These are phyloP conservation scores for Calonectria henricotiae DNA, from an alignment of 2,329 filamentous ascomycete genomes.

Conservation along the genomic window DNA sequence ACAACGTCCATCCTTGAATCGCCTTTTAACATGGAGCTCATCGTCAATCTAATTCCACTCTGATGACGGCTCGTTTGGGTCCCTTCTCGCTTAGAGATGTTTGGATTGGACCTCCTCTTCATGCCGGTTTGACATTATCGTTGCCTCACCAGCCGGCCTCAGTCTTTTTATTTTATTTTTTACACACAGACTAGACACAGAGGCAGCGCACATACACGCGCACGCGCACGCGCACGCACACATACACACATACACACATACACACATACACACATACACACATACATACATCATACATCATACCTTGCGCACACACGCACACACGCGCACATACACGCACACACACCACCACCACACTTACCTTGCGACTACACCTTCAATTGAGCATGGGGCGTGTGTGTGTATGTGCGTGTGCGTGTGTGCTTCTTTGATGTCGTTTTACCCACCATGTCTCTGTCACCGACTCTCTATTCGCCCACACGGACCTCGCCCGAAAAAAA, in stretches of 20 bases:
- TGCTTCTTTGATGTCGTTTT: conserved; percentile 48
- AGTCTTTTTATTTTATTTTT: conserved; percentile 10
- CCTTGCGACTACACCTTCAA: conserved; percentile 2
- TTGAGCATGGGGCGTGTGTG: conserved; percentile 32
- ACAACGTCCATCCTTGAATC: conserved; percentile 16
- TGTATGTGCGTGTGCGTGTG: conserved; percentile 45
- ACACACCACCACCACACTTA: not conserved
- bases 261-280: conserved; percentile 21
- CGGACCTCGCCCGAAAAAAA: conserved; percentile 15
- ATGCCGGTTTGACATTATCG: not conserved
- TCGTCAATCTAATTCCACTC: conserved; percentile 16
- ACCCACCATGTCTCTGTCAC: conserved; percentile 52
- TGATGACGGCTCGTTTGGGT: not conserved
- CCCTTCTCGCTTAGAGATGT: not conserved
- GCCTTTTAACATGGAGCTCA: not conserved
- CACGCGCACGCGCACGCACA: conserved; percentile 40
- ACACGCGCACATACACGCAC: conserved; percentile 40
- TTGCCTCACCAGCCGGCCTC: not conserved
- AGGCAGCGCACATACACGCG: conserved; percentile 29
- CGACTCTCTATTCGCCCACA: conserved; percentile 45
- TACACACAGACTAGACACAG: conserved; percentile 36
- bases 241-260: conserved; percentile 13
- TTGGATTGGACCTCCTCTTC: no score
- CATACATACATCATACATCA: conserved; percentile 24
- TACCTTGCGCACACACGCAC: conserved; percentile 26